A percentile compares a stretch with the other conserved stretches of the same genome.
phyloP scores from a whole-genome alignment of 768 basidiomycete genomes.

The Tulasnella sp. region DNA sequence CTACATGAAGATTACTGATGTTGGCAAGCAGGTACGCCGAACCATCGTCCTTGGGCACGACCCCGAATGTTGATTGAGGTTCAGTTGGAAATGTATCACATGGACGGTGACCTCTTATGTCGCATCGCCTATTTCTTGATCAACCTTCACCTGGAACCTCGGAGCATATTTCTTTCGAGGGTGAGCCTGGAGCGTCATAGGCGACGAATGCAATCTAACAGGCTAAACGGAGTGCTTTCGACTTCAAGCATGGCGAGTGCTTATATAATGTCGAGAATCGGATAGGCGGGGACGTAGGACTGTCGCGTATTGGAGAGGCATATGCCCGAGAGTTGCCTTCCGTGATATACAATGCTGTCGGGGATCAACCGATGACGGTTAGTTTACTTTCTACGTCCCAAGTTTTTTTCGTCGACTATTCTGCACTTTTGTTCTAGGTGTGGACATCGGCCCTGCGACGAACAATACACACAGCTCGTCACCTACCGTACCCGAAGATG shows the following conservation, averaged over 20 bases:
- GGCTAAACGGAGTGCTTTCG: constrained; percentile 4
- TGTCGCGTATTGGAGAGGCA: constrained; percentile 77
- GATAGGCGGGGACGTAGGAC: constrained; percentile 89
- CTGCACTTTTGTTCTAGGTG: constrained; percentile 50
- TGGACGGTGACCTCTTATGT: constrained; percentile 92
- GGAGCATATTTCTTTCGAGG: constrained; percentile 92
- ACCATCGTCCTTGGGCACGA: background rate
- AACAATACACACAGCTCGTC: constrained; percentile 83
- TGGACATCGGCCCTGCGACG: constrained; percentile 98
- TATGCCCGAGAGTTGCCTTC: constrained; percentile 84
- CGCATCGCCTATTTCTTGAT: constrained; percentile 97
- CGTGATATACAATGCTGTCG: constrained; percentile 84
- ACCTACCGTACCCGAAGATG: constrained; percentile 76
- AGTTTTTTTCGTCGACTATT: background rate
- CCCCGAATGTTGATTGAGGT: background rate
- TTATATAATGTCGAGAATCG: constrained; percentile 94
- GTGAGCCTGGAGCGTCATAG: constrained; percentile 45
- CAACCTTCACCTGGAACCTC: constrained; percentile 94
- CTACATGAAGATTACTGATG: constrained; percentile 87
- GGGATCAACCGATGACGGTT: constrained; percentile 81
- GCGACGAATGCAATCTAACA: background rate
- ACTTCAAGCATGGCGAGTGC: constrained; percentile 88
- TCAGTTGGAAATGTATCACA: constrained; percentile 41
- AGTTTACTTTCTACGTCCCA: constrained; percentile 30
- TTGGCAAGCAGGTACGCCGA: constrained; percentile 84